Evolutionary conservation across 306 rosid genomes (phyloP), one percentile per base, ranked within the genome.

Genomic region (Vigna nakashimae): DNA sequence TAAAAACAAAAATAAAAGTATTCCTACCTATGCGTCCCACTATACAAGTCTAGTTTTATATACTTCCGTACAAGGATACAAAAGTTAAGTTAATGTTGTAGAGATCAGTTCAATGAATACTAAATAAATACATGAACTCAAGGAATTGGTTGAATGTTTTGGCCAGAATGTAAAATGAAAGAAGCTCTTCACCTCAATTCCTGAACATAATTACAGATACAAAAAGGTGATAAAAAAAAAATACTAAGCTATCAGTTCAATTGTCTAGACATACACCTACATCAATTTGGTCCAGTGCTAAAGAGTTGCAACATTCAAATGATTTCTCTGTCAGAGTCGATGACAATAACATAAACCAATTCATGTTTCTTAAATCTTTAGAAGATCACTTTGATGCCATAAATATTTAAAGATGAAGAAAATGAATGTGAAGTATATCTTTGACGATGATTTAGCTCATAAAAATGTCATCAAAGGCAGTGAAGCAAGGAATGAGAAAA

Each of bases 141-240:
- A 8, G 79, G 86, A 89, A 83, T 78, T 74, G 69, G 43, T 38
- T 17, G 12, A 24, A 80, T 84, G 83, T 81, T 90, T 83, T 48
- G n/a, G 53, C 56, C 49, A 71, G 62, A 57, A 60, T 77, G 15
- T 16, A 69, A 3, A 46, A 42, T 42, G 46, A 80, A 78, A 48
- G 36, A 45, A 45, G 1, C 32, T 24, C 59, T 15, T 74, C 7
- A 30, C 68, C 72, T 75, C 65, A 66, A 66, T 60, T 82, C 13
- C 80, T 66, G 76, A 66, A 43, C 72, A 71, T 79, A 76, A 77
- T 79, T 58, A 69, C 77, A 71, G 66, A 76, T 82, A 77, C 85
- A 86, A 73, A 26, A 55, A 56, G 45, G 14, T 64, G 40, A 79
- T 0, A n/a, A 20, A 52, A 52, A 52, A 17, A 22, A 68, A 68